Base-by-base conservation (phyloP, 306 rosid species). In the Delonix regia region DNA sequence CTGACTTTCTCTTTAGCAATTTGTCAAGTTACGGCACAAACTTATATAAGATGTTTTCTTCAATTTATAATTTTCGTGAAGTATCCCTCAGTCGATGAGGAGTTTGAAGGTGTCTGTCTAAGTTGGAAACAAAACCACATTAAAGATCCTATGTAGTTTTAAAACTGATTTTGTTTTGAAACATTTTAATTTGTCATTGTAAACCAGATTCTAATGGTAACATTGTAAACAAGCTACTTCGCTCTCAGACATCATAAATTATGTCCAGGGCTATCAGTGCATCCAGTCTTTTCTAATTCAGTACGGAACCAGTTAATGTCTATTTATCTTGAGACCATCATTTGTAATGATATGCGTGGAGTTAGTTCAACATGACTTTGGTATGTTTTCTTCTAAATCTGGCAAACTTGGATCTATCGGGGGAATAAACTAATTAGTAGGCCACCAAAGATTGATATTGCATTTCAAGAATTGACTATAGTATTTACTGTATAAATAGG, bases 91-190 rank as follows among this genome's bases (percentile, higher is more conserved):
- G 21, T n/a, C 55, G 57, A 15, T 18, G 69, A 73, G 56, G 33
- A n/a, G 34, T 41, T 63, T 63, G 39, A 33, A 76, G 18, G 38
- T 45, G 55, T 42, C 14, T 60, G 45, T 18, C 48, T 18, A 60
- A n/a, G n/a, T n/a, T n/a, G n/a, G n/a, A n/a, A n/a, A n/a, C n/a
- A n/a, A n/a, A n/a, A n/a, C n/a, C n/a, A n/a, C n/a, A n/a, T n/a
- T n/a, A n/a, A n/a, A n/a, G n/a, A n/a, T n/a, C n/a, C n/a, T n/a
- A 45, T 60, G 73, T 14, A 36, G 15, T 77, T 65, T 49, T 7
- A 51, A 22, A 66, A 16, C 53, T 30, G n/a, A 66, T 16, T 63
- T 2, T 51, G 56, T 66, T 38, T 15, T 42, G 57, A 68, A 67
- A 55, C 59, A 16, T 39, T 48, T 68, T 67, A n/a, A 38, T 42